Evolutionary conservation across 2,329 filamentous ascomycete species (phyloP), one percentile per base, ranked within the genome.

Genomic region (Fusarium secorum): DNA sequence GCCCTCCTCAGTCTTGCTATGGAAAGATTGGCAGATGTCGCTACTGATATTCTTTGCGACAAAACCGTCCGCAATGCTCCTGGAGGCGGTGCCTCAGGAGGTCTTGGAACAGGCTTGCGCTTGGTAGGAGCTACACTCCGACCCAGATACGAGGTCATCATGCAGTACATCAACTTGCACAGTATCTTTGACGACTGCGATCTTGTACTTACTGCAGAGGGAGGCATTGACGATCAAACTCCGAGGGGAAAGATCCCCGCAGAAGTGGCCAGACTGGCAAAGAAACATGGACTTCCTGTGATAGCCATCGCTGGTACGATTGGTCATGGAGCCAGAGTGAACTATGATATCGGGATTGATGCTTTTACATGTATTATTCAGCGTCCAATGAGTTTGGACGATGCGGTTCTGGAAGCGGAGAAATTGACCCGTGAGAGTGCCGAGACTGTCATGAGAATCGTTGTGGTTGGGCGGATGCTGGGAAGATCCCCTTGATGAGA

Each of bases 181-280:
- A 77, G 77, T 5, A 78, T 86, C 7, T 83, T 87, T 57, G 79
- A 82, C 18, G 74, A 82, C 32, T 85, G 83, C 68, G 83, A 87
- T 62, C 79, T 87, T 11, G 83, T 87, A 1, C 79, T 87, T 67
- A 87, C 85, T 1, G 85, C 85, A 4, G 86, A 88, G 71, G 85
- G 86, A 2, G 83, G 84, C 14, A 81, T 87, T 20, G 86, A 87
- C 67, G 80, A 81, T 48, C 85, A 87, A 68, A 86, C 85, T 1
- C 82, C 85, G 1, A 78, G 80, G 45, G 86, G 85, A 4, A 87
- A 87, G 73, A 86, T 87, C 68, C 85, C 86, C 13, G 85, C 82
- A 6, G 85, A 87, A 72, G 81, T 88, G 30, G 85, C 85, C 14
- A 77, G 80, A 56, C 80, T 84, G 14, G 85, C 85, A 6, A 84